Evolutionary conservation across 768 basidiomycete species (phyloP).

Genomic region (Thelephora aurantiotincta): DNA sequence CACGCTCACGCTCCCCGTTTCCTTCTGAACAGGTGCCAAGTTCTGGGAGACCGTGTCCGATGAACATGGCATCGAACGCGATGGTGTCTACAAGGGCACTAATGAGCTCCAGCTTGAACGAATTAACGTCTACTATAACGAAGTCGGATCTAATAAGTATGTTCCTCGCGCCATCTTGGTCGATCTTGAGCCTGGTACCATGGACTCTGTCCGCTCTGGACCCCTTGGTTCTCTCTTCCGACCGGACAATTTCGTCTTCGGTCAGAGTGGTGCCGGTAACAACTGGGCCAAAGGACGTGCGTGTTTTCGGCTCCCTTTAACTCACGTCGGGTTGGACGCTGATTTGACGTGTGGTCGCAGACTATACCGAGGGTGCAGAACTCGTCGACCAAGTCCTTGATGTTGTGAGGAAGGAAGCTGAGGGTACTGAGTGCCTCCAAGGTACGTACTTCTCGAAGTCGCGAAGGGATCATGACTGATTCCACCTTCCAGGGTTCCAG

Average conservation of each 20-base stretch:
- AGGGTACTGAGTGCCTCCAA: slow-evolving; percentile 93
- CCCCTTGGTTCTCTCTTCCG: slow-evolving; percentile 89
- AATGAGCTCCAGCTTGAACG: slow-evolving; percentile 95
- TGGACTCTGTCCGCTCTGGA: slow-evolving; percentile 85
- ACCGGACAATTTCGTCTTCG: slow-evolving; percentile 97
- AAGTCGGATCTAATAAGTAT: slow-evolving; percentile 90
- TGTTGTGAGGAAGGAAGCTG: slow-evolving; percentile 98
- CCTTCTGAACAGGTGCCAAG: slow-evolving; percentile 53
- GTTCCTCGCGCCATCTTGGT: slow-evolving; percentile 96
- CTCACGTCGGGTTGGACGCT: slow-evolving; percentile 6
- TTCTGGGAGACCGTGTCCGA: slow-evolving; percentile 98
- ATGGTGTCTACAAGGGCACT: slow-evolving; percentile 88
- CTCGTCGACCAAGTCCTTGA: slow-evolving; percentile 96
- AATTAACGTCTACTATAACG: slow-evolving; percentile 97
- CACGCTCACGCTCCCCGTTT: slow-evolving; percentile 2
- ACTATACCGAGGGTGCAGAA: slow-evolving; percentile 95
- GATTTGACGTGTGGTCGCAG: slow-evolving; percentile 20
- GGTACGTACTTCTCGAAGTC: slow-evolving; percentile 33
- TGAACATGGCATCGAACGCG: slow-evolving; percentile 91
- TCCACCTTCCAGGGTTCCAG: slow-evolving; percentile 65
- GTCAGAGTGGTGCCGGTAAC: slow-evolving; percentile 97
- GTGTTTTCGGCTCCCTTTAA: slow-evolving; percentile 20
- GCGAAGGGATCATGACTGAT: slow-evolving; percentile 6
- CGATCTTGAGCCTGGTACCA: slow-evolving; percentile 95
- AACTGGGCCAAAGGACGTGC: slow-evolving; percentile 99